These are phyloP conservation scores for Simmondsia chinensis DNA, from an alignment of 148 eudicot genomes.

Conservation along the genomic window DNA sequence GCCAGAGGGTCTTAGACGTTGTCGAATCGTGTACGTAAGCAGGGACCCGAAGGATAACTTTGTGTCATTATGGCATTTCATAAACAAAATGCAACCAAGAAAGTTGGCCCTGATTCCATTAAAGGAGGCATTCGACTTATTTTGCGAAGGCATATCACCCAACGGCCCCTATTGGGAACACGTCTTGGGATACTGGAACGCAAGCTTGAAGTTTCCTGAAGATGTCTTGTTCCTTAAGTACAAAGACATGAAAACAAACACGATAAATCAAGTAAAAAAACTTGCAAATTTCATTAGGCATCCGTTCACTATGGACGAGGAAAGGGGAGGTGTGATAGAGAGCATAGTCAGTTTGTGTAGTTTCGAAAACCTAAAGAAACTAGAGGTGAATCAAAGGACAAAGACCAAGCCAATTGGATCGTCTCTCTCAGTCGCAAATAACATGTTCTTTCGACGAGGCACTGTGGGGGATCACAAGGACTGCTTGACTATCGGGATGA, in stretches of 20 bases:
- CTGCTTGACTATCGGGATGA: not conserved
- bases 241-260: not conserved
- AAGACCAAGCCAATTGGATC: not conserved
- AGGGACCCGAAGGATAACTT: not conserved
- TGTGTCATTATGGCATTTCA: not conserved
- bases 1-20: not conserved
- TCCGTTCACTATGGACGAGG: not conserved
- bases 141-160: not conserved
- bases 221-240: not conserved
- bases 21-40: not conserved
- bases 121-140: not conserved
- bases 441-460: not conserved
- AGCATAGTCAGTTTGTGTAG: not conserved
- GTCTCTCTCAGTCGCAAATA: not conserved
- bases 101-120: not conserved
- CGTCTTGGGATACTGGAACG: no score
- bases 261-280: not conserved
- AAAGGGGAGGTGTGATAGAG: not conserved
- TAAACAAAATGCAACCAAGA: not conserved
- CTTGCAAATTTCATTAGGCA: not conserved
- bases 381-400: not conserved
- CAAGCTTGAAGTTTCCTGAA: not conserved
- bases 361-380: not conserved
- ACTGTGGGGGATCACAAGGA: not conserved
- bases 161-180: not conserved